Evolutionary conservation across 2,329 filamentous ascomycete species (phyloP).

Genomic region (Aspergillus pseudoglaucus): DNA sequence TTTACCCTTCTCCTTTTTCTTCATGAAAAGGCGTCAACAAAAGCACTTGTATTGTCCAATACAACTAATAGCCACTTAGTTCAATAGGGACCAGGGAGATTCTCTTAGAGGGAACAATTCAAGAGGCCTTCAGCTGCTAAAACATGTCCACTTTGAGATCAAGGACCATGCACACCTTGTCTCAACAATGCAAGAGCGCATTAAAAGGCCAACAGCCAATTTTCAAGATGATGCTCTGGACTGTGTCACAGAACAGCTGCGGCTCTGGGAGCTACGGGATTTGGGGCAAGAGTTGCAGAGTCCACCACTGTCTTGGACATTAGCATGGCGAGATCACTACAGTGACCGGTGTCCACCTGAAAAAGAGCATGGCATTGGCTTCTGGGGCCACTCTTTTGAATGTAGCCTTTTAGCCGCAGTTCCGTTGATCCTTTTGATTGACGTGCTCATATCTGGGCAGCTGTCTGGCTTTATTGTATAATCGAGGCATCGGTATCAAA

Average conservation of each 20-base stretch:
- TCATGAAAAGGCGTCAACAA: neutral
- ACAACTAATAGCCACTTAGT: constrained; percentile 1
- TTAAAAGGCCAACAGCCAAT: neutral
- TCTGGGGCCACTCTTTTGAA: too few relatives aligned
- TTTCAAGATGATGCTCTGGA: neutral
- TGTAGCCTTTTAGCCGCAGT: too few relatives aligned
- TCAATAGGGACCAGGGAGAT: neutral
- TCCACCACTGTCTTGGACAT: constrained; percentile 7
- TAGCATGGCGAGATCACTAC: constrained; percentile 6
- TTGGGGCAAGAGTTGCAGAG: neutral
- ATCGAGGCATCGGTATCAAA: too few relatives aligned
- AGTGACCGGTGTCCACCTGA: constrained; percentile 4
- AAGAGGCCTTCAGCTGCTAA: constrained; percentile 5
- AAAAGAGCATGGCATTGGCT: neutral
- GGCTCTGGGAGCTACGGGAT: neutral
- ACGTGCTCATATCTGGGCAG: too few relatives aligned
- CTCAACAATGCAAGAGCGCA: constrained; percentile 8
- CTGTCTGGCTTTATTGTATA: too few relatives aligned
- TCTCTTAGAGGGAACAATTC: constrained; percentile 4
- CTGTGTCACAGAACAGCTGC: too few relatives aligned
- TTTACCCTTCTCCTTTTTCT: neutral
- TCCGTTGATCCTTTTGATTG: too few relatives aligned
- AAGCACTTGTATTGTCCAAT: neutral
- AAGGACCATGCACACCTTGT: constrained; percentile 7
- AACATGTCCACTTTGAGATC: constrained; percentile 4